Percentiles rank a stretch among this genome's conserved stretches.
These are phyloP conservation scores for Oenanthe sinensis DNA, from an alignment of 129 eudicot species.

Conservation along the genomic window DNA sequence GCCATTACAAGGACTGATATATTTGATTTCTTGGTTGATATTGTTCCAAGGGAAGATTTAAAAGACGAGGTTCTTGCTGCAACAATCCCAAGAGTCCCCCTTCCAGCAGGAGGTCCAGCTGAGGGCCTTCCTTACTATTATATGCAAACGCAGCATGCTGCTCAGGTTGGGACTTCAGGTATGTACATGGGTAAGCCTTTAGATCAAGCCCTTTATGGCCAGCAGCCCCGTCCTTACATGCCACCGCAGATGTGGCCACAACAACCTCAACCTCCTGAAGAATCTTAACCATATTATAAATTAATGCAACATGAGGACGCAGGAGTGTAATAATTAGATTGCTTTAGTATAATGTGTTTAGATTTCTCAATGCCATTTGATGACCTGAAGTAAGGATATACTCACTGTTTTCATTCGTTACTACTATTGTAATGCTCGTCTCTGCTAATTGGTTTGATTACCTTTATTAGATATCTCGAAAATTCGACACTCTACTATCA, in stretches of 20 bases:
- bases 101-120: slow-evolving; percentile 1
- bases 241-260: slow-evolving; percentile 9
- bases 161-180: slow-evolving; percentile 3
- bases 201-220: slow-evolving; percentile 8
- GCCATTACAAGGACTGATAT: slow-evolving; percentile 11
- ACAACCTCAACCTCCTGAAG: slow-evolving; percentile 6
- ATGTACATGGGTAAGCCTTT: slow-evolving; percentile 9
- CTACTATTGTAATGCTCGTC: background rate
- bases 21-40: slow-evolving; percentile 10
- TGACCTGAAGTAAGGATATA: background rate
- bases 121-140: background rate
- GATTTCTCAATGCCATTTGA: background rate
- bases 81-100: slow-evolving; percentile 6
- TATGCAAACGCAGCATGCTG: background rate
- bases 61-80: slow-evolving; percentile 9
- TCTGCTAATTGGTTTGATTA: background rate
- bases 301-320: background rate
- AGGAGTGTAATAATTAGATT: background rate
- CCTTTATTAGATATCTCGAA: background rate
- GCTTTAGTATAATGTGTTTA: background rate
- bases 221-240: slow-evolving; percentile 4
- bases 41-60: slow-evolving; percentile 3
- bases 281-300: background rate
- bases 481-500: background rate
- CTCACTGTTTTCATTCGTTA: background rate